These are phyloP conservation scores for Boletus patriciae DNA, from an alignment of 768 basidiomycete species.

Conservation along the genomic window DNA sequence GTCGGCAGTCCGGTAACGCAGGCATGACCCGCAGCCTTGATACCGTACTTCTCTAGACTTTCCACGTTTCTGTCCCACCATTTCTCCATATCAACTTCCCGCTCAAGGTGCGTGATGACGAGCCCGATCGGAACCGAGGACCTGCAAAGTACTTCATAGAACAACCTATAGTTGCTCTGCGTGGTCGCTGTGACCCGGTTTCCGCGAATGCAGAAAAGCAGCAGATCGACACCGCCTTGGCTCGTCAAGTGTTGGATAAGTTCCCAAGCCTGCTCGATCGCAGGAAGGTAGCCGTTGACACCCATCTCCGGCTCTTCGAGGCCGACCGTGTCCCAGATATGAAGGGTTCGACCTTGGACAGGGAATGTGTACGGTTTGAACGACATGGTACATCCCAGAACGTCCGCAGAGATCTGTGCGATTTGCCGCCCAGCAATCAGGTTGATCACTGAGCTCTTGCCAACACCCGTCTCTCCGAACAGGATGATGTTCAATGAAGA, in stretches of 20 bases:
- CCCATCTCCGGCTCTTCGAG: slow-evolving; percentile 34
- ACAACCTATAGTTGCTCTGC: slow-evolving; percentile 42
- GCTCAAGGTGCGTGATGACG: slow-evolving; percentile 43
- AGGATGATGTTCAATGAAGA: slow-evolving; percentile 39
- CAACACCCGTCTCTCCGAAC: slow-evolving; percentile 45
- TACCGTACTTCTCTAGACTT: slow-evolving; percentile 25
- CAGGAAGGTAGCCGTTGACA: slow-evolving; percentile 26
- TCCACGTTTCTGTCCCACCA: slow-evolving; percentile 35
- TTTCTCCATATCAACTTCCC: slow-evolving; percentile 33
- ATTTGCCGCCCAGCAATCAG: slow-evolving; percentile 29
- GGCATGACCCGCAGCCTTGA: slow-evolving; percentile 32
- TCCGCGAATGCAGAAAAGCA: slow-evolving; percentile 43
- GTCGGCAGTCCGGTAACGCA: slow-evolving; percentile 36
- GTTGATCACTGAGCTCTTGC: slow-evolving; percentile 38
- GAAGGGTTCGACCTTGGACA: slow-evolving; percentile 16
- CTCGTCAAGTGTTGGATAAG: slow-evolving; percentile 35
- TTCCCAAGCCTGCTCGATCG: slow-evolving; percentile 29
- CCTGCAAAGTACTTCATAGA: slow-evolving; percentile 44
- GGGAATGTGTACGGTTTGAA: slow-evolving; percentile 28
- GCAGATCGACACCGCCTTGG: slow-evolving; percentile 39
- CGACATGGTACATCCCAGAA: slow-evolving; percentile 40
- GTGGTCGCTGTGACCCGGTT: slow-evolving; percentile 40
- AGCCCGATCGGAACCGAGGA: slow-evolving; percentile 32
- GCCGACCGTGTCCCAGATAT: slow-evolving; percentile 38
- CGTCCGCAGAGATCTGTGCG: slow-evolving; percentile 28